Base-by-base conservation (phyloP, 257 asterid species). In the Solanum rostratum region DNA sequence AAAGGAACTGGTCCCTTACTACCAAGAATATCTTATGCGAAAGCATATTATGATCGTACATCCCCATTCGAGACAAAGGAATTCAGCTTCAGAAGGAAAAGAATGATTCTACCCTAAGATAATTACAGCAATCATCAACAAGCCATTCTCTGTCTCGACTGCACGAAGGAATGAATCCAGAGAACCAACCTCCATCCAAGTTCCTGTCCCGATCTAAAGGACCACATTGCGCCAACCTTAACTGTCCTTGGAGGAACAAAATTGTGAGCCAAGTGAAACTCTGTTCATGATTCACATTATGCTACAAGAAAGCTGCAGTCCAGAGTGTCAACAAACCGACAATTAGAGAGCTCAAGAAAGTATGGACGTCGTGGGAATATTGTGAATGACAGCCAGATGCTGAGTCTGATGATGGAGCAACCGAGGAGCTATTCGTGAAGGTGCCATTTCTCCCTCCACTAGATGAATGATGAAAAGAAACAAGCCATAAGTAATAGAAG, bases 361-460 rank as follows among this genome's bases (percentile, higher is more conserved):
- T 33, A 49, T 50, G 86, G 3, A 81, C 82, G 29, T 71, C 27
- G 46, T 50, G 69, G 46, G 84, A 84, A 85, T 88, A 83, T 18
- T 20, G 90, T 29, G 97, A 90, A 82, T 16, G 87, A 83, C 89
- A 84, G 63, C 93, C 94, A 24, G 98, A 92, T 80, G 43, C 84
- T 0, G 94, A 90, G 73, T 92, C 92, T 46, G 93, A 69, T 18
- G 98, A 92, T 69, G 98, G 97, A 86, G 95, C 97, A 7, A 89
- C 90, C 1, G 93, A 62, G 16, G 97, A 93, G 83, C 93, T 88
- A 60, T 96, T 96, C 74, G 83, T 71, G 33, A 88, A 90, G 65
- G 96, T 93, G 18, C 86, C 91, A 46, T 94, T 94, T 89, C 91
- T 88, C 88, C 97, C 95, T 68, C 89, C 92, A 80, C 97, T 94